Conservation (phyloP, 345 rosid species). For the Bruguiera sexangula region DNA sequence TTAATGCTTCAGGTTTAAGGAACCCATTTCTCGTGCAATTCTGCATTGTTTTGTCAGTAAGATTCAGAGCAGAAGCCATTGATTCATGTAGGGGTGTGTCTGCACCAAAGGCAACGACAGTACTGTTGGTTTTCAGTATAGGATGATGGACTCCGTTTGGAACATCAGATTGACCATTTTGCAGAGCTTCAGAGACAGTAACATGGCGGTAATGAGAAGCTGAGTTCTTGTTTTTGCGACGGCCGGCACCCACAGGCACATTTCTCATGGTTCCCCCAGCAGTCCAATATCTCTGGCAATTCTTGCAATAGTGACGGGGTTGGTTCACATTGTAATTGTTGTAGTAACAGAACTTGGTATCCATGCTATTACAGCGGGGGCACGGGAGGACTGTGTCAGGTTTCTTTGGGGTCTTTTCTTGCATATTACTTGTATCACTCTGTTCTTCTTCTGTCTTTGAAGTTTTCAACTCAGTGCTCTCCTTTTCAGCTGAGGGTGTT, state of each 20-base stretch:
- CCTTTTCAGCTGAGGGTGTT: slow-evolving; percentile 34
- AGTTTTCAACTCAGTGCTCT: slow-evolving; percentile 20
- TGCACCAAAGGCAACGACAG: slow-evolving; percentile 70
- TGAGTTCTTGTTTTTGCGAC: slow-evolving; percentile 32
- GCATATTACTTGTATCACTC: slow-evolving; percentile 25
- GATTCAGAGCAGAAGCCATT: slow-evolving; percentile 70
- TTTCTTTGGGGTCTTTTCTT: slow-evolving; percentile 27
- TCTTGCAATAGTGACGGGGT: slow-evolving; percentile 37
- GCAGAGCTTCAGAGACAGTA: slow-evolving; percentile 61
- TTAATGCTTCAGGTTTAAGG: slow-evolving; percentile 46
- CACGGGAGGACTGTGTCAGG: slow-evolving; percentile 34
- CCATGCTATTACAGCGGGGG: slow-evolving; percentile 40
- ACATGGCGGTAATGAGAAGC: slow-evolving; percentile 57
- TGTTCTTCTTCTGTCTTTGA: slow-evolving; percentile 32
- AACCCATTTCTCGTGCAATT: slow-evolving; percentile 41
- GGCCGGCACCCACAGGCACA: slow-evolving; percentile 39
- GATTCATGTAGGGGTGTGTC: slow-evolving; percentile 77
- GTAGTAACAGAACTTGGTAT: slow-evolving; percentile 35
- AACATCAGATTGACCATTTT: slow-evolving; percentile 40
- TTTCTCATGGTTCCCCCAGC: slow-evolving; percentile 40
- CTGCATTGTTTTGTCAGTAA: slow-evolving; percentile 57
- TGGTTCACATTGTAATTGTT: slow-evolving; percentile 38
- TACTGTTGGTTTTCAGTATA: slow-evolving; percentile 46
- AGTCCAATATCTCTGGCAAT: slow-evolving; percentile 39
- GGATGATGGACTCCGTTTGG: slow-evolving; percentile 59